Conservation (phyloP, 208 protist genomes). For the Trichomonas vaginalis region DNA sequence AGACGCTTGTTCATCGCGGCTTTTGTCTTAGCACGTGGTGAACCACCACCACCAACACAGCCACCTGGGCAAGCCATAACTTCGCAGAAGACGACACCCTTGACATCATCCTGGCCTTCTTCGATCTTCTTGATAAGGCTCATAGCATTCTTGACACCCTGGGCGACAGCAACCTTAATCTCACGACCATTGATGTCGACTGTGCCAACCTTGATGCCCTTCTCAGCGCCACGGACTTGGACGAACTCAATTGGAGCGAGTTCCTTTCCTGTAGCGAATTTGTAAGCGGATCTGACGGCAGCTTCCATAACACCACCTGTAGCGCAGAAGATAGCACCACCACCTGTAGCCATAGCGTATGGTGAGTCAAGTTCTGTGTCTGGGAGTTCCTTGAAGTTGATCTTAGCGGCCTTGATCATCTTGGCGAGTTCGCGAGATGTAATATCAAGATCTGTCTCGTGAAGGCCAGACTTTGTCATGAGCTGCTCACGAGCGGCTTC, state of each 20-base stretch:
- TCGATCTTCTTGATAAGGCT: not conserved
- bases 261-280: not conserved
- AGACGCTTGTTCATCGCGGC: not conserved
- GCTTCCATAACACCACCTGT: slow-evolving; percentile 43
- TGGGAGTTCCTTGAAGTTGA: not conserved
- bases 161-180: not conserved
- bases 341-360: slow-evolving; percentile 30
- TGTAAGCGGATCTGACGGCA: slow-evolving; percentile 25
- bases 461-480: not conserved
- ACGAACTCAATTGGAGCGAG: not conserved
- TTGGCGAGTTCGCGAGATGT: not conserved
- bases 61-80: not conserved
- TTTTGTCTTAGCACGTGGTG: not conserved
- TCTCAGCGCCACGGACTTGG: slow-evolving; percentile 6
- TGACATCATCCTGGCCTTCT: not conserved
- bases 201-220: slow-evolving; percentile 21
- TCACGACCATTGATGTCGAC: not conserved
- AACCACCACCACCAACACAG: not conserved
- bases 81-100: not conserved
- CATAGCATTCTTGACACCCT: not conserved
- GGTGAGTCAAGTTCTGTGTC: slow-evolving; percentile 24
- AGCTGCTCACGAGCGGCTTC: not conserved
- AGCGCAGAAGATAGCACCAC: slow-evolving; percentile 30
- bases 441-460: slow-evolving; percentile 24
- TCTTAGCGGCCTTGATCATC: not conserved